phyloP scores from a whole-genome alignment of 2,329 filamentous ascomycete genomes.

The Verticillium zaregamsianum region DNA sequence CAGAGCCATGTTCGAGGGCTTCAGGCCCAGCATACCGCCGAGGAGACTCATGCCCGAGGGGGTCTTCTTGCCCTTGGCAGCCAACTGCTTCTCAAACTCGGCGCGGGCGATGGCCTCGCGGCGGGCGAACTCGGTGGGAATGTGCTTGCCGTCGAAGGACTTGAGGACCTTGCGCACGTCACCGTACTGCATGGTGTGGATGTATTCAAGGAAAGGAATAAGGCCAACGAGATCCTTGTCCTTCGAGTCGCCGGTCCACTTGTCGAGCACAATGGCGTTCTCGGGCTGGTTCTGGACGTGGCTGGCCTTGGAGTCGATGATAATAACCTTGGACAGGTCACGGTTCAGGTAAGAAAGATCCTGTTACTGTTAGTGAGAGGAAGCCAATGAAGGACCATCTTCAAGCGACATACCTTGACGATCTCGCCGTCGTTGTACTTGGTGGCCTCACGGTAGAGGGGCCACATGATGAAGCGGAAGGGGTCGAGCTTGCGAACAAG shows the following conservation, averaged over 20 bases:
- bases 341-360: constrained; percentile 98
- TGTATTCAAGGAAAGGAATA: constrained; percentile 96
- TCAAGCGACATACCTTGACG: constrained; percentile 66
- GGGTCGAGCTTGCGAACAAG: constrained; percentile 92
- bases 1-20: constrained; percentile 60
- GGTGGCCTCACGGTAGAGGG: constrained; percentile 92
- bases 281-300: constrained; percentile 91
- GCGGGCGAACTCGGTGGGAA: constrained; percentile 84
- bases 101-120: constrained; percentile 82
- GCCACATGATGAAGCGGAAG: constrained; percentile 92
- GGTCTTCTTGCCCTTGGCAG: constrained; percentile 48
- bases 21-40: constrained; percentile 72
- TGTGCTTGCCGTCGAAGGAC: constrained; percentile 84
- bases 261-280: constrained; percentile 87
- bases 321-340: constrained; percentile 89
- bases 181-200: constrained; percentile 86
- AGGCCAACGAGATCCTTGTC: constrained; percentile 84
- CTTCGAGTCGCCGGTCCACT: constrained; percentile 79
- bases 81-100: constrained; percentile 76
- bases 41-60: constrained; percentile 64
- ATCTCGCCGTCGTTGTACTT: constrained; percentile 95
- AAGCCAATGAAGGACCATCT: background rate
- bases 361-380: constrained; percentile 37
- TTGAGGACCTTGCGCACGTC: constrained; percentile 84
- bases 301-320: constrained; percentile 80